Evolutionary conservation across 176 grass and related monocot genomes (phyloP).

Genomic region (Rhynchospora tenuis): DNA sequence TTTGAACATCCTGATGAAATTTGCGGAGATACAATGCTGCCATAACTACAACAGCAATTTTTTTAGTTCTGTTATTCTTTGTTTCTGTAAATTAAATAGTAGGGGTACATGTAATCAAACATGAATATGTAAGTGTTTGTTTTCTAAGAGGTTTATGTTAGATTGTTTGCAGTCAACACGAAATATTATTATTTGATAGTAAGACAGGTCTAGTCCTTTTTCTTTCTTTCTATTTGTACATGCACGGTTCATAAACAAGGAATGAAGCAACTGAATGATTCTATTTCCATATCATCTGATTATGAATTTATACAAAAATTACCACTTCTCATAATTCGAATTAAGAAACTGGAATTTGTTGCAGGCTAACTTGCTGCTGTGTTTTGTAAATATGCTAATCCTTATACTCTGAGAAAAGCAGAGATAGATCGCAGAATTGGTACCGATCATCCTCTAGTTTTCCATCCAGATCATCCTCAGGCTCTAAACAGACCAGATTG

Average conservation of each 20-base stretch:
- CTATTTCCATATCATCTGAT: too few relatives aligned
- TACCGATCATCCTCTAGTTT: too few relatives aligned
- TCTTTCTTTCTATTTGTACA: not conserved
- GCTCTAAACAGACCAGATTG: too few relatives aligned
- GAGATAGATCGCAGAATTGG: too few relatives aligned
- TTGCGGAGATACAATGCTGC: not conserved
- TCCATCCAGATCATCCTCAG: too few relatives aligned
- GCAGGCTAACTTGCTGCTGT: too few relatives aligned
- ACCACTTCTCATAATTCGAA: not conserved
- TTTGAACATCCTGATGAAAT: conserved; percentile 45
- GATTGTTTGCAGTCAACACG: not conserved
- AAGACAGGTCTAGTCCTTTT: not conserved
- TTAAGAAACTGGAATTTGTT: not conserved
- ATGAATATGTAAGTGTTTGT: not conserved
- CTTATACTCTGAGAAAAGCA: too few relatives aligned
- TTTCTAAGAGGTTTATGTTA: not conserved
- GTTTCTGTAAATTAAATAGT: conserved; percentile 22
- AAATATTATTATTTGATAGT: not conserved
- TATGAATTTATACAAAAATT: not conserved
- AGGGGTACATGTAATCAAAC: not conserved
- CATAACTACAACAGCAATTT: conserved; percentile 14
- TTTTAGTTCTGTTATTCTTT: not conserved
- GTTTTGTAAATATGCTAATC: too few relatives aligned
- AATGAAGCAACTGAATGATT: not conserved
- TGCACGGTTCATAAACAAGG: not conserved